These are phyloP conservation scores for Solanum chilense DNA, from an alignment of 257 asterid species.

Conservation along the genomic window DNA sequence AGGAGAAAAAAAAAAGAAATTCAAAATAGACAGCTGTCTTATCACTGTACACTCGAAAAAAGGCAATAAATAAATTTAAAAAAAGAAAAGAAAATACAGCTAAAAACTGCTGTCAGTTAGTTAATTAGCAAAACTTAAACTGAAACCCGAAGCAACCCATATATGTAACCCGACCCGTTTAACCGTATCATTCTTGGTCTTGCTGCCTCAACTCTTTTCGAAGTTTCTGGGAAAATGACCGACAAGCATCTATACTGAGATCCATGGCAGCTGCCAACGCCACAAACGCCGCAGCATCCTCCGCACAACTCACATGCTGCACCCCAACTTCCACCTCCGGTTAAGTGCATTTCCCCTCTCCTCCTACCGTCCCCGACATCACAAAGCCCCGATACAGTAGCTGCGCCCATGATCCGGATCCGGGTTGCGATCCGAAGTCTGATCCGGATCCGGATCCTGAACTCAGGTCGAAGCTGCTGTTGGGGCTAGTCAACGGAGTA, in stretches of 20 bases:
- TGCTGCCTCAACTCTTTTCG: slow-evolving; percentile 76
- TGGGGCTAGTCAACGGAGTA: slow-evolving; percentile 73
- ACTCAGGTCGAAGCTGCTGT: slow-evolving; percentile 74
- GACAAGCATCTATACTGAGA: slow-evolving; percentile 87
- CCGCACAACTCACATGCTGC: slow-evolving; percentile 87
- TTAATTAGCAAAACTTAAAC: background rate
- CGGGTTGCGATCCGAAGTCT: slow-evolving; percentile 43
- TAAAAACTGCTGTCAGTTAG: slow-evolving; percentile 4
- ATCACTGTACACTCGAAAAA: slow-evolving; percentile 49
- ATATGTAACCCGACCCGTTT: slow-evolving; percentile 1
- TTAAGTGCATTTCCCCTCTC: slow-evolving; percentile 57
- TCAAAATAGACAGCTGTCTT: slow-evolving; percentile 13
- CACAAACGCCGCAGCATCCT: slow-evolving; percentile 95
- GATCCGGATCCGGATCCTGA: slow-evolving; percentile 51
- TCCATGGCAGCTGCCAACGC: slow-evolving; percentile 97
- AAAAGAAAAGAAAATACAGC: background rate
- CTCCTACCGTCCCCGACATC: slow-evolving; percentile 75
- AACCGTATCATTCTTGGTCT: slow-evolving; percentile 20
- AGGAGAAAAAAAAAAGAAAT: background rate
- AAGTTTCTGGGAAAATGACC: slow-evolving; percentile 61
- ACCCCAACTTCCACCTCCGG: slow-evolving; percentile 94
- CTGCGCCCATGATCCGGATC: slow-evolving; percentile 89
- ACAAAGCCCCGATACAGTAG: slow-evolving; percentile 68
- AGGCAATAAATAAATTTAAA: background rate
- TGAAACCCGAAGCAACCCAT: slow-evolving; percentile 5